Evolutionary conservation across 2,329 filamentous ascomycete genomes (phyloP).

Genomic region (Massarina eburnea): DNA sequence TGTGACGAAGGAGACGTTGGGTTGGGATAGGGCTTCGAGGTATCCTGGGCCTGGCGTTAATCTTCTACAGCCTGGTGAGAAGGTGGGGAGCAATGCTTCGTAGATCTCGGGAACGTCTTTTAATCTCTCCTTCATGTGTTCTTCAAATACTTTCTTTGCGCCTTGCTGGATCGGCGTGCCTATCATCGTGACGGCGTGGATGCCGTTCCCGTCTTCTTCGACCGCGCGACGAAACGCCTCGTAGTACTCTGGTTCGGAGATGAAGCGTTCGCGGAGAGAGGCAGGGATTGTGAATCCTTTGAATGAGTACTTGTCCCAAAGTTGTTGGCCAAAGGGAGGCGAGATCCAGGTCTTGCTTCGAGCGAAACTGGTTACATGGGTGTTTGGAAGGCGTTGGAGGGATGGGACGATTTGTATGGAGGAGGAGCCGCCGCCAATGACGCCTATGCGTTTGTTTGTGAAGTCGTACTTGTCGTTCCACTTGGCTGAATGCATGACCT

Average conservation of each 20-base stretch:
- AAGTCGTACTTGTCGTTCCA: conserved; percentile 41
- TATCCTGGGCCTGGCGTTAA: conserved; percentile 56
- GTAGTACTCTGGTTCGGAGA: conserved; percentile 32
- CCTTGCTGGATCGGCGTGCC: conserved; percentile 42
- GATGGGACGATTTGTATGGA: conserved; percentile 47
- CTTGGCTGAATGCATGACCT: conserved; percentile 39
- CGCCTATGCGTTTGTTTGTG: conserved; percentile 35
- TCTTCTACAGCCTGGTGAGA: conserved; percentile 51
- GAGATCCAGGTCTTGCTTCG: conserved; percentile 42
- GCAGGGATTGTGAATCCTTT: conserved; percentile 30
- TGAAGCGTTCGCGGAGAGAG: conserved; percentile 27
- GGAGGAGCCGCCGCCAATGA: conserved; percentile 40
- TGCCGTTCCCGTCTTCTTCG: conserved; percentile 36
- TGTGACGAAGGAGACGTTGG: conserved; percentile 45
- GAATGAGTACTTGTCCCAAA: conserved; percentile 34
- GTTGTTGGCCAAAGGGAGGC: conserved; percentile 30
- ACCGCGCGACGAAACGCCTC: conserved; percentile 32
- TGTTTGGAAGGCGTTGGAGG: conserved; percentile 39
- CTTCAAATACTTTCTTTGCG: conserved; percentile 41
- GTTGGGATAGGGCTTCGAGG: conserved; percentile 49
- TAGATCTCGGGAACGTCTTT: conserved; percentile 43
- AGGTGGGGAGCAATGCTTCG: conserved; percentile 45
- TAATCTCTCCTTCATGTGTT: conserved; percentile 46
- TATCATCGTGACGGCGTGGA: conserved; percentile 36
- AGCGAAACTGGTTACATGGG: conserved; percentile 34